Base-by-base conservation (phyloP, 2,329 filamentous ascomycete genomes). In the Huntiella omanensis region DNA sequence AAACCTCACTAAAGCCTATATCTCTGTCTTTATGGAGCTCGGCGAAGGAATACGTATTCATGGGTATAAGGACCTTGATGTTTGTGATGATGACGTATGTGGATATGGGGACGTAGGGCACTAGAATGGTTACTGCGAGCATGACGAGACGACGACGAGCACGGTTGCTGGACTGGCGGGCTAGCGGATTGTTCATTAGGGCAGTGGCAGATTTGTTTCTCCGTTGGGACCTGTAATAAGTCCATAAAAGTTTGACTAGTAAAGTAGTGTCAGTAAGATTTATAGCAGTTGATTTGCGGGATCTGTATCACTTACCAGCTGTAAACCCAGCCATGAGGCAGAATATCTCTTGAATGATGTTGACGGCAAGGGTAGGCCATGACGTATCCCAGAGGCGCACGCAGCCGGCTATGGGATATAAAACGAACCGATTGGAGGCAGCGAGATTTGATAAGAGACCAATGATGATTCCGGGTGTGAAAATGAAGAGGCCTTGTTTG, bases 71-170 rank as follows among this genome's bases (percentile, higher is more conserved):
- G 33, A 53, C 32, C 34, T 54, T 45, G 40, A 73, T 55, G 57
- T 71, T 71, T 48, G 57, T 37, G 33, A 58, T 58, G 3, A 64
- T 52, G 4, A 69, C 57, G 19, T 61, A 57, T 38, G 68, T 38
- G 51, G 63, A 58, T 4, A 75, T 52, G 1, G 71, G 71, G 0
- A 72, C 53, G 53, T 71, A 74, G 3, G 70, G 62, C 3, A 67
- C 52, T 1, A 75, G 55, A 51, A 75, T 70, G 37, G 62, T 63
- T 10, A 73, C 46, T 11, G 67, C 64, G 66, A 75, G 71, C 51
- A 69, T 60, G 57, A 74, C 76, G 38, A 77, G 65, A 37, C 70
- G 67, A 40, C 66, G 62, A 38, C 64, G 64, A 6, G 70, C 64
- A 2, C 70, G 64, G 39, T 66, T 62, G 36, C 64, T 45, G 12